Base-by-base conservation (phyloP, 768 basidiomycete species). In the Ephemerocybe angulata region DNA sequence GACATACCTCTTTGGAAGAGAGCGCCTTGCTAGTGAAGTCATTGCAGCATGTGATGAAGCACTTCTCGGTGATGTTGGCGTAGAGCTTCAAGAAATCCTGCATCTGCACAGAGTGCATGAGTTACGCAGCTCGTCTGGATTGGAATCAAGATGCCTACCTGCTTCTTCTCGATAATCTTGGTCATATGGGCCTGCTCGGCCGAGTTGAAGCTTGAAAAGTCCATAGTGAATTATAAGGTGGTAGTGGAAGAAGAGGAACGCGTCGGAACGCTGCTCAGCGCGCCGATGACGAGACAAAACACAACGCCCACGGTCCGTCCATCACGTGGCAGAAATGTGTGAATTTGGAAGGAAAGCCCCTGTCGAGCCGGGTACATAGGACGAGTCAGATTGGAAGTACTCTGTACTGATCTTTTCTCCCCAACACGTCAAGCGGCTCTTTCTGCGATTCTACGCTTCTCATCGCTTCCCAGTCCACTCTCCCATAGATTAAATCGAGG, bases 11-110 rank as follows among this genome's bases (percentile, higher is more conserved):
- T 79, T 97, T 97, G 28, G 87, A 86, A 11, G 88, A 90, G 54
- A 99, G 75, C 0, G 93, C 85, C 73, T 93, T 97, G 78, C 88
- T 90, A 24, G 95, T 98, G 65, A 99, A 98, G 69, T 99, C 96
- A 68, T 95, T 95, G 65, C 88, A 88, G 69, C 96, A 99, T 13
- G 90, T 79, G 63, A 79, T 93, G 81, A 99, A 99, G 71, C 96
- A 99, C 62, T 91, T 86, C 69, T 98, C 96, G 29, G 95, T 93
- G 53, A 99, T 82, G 66, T 86, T 88, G 22, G 93, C 90, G 73
- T 99, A 98, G 72, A 98, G 87, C 66, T 81, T 82, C 78, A 99
- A 78, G 66, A 99, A 98, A 77, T 98, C 96, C 80, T 96, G 92
- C 94, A 99, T 96, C 95, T 98, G 50, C 53, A 47, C 24, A 42